Evolutionary conservation across 2,329 filamentous ascomycete species (phyloP), one percentile per base, ranked within the genome.

Genomic region (Ilyonectria destructans): DNA sequence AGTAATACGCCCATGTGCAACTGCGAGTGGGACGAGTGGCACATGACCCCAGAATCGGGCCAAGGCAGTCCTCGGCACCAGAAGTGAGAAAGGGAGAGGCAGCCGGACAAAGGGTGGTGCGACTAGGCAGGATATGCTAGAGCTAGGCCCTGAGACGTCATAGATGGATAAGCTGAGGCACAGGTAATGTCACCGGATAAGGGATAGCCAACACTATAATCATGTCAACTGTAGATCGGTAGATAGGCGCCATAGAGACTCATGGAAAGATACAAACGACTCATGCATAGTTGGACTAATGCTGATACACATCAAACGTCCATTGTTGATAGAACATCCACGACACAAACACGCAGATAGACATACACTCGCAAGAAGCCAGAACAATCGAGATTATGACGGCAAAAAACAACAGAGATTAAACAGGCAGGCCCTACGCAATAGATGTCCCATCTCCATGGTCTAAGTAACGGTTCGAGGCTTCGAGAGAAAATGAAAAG

Each of bases 401-500:
- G 65, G 58, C 68, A 71, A 74, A 76, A 75, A 75, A 69, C 68
- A 74, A 76, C 48, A 75, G 69, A 77, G 69, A 77, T 77, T 78
- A 75, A 75, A 76, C 75, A 74, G 71, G 75, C 72, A 77, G 74
- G 74, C 75, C 75, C 75, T 78, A 76, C 73, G 72, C 75, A 76
- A 78, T 75, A 77, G 69, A 76, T 77, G 70, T 75, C 73, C 75
- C 77, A 77, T 79, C 77, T 79, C 77, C 79, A 79, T 80, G 78
- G 74, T 81, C 80, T 79, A 80, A 79, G 69, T 77, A 77, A 77
- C 75, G 73, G 71, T 77, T 77, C 74, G 72, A 78, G 75, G 76
- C 74, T 75, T 75, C 71, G 74, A 80, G 78, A 80, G 78, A 83
- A 84, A 84, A 82, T 75, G 78, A 83, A 80, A 84, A 83, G 79